These are phyloP conservation scores for Grosmannia clavigera DNA, from an alignment of 2,329 filamentous ascomycete species.

Conservation along the genomic window DNA sequence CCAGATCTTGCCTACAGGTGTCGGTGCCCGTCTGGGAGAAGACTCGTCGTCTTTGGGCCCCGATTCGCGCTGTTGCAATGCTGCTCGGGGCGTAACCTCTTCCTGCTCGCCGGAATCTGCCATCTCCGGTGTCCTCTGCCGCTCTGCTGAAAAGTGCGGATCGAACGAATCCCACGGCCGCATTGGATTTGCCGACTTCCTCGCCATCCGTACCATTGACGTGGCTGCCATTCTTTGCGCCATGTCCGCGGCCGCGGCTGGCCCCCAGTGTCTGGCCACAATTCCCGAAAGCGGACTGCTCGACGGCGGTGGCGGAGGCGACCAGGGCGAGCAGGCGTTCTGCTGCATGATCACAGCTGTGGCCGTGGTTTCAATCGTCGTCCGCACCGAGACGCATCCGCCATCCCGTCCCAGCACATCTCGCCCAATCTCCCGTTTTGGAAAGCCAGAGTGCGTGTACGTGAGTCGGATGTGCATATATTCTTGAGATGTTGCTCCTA, in stretches of 20 bases:
- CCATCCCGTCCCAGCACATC: constrained; percentile 2
- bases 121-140: background rate
- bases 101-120: constrained; percentile 1
- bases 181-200: constrained; percentile 1
- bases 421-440: constrained; percentile 13
- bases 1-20: constrained; percentile 10
- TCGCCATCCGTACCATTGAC: background rate
- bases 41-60: background rate
- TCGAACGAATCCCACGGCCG: background rate
- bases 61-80: background rate
- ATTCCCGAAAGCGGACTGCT: constrained; percentile 30
- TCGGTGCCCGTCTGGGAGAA: background rate
- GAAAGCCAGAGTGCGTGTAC: constrained; percentile 46
- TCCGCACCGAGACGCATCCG: constrained; percentile 29
- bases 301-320: constrained; percentile 25
- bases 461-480: constrained; percentile 40
- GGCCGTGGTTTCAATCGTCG: constrained; percentile 38
- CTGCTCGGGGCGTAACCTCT: constrained; percentile 8
- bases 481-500: constrained; percentile 33
- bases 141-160: background rate
- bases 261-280: constrained; percentile 36
- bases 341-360: constrained; percentile 37
- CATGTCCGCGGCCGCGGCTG: constrained; percentile 28
- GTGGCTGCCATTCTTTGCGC: constrained; percentile 20
- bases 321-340: constrained; percentile 38